A percentile compares a stretch with the other conserved stretches of the same genome.
Conservation (phyloP, 495 filamentous ascomycete species). For the Xylaria grammica region DNA sequence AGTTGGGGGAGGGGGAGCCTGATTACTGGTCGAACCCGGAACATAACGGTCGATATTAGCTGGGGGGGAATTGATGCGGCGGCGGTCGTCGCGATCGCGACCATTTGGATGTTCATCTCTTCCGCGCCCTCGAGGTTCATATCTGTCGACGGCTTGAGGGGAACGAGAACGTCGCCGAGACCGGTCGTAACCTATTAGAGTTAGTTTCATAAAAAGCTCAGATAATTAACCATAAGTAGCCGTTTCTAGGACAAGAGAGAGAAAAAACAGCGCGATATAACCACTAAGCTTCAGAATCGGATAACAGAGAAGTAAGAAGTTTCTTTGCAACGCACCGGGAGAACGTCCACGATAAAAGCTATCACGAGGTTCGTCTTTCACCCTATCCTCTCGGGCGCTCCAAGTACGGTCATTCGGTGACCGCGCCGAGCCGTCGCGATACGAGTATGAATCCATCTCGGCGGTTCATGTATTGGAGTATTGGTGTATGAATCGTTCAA, state of each 20-base stretch:
- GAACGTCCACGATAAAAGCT: conserved; percentile 61
- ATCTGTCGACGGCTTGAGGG: conserved; percentile 71
- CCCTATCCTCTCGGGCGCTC: conserved; percentile 55
- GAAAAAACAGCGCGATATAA: neutral
- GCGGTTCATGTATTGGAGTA: neutral
- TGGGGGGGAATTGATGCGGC: conserved; percentile 64
- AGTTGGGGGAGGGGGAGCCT: conserved; percentile 47
- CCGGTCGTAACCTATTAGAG: conserved; percentile 45
- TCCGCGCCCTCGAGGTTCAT: conserved; percentile 67
- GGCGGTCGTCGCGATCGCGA: conserved; percentile 60
- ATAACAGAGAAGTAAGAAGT: neutral
- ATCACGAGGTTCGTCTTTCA: conserved; percentile 55
- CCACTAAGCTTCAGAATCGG: neutral
- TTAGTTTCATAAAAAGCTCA: conserved; percentile 24
- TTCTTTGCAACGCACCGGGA: conserved; percentile 52
- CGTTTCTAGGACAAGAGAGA: neutral
- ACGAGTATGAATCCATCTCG: conserved; percentile 53
- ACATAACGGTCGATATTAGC: conserved; percentile 95
- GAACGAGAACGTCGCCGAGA: conserved; percentile 69
- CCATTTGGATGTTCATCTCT: conserved; percentile 71
- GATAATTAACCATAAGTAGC: neutral
- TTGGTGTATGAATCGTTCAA: conserved; percentile 5
- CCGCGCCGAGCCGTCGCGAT: conserved; percentile 51
- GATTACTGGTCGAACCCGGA: conserved; percentile 73
- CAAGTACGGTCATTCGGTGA: conserved; percentile 57